A percentile compares a stretch with the other conserved stretches of the same genome.
Conservation (phyloP, 1,284 basidiomycete species). For the Cryptococcus amylolentus region DNA sequence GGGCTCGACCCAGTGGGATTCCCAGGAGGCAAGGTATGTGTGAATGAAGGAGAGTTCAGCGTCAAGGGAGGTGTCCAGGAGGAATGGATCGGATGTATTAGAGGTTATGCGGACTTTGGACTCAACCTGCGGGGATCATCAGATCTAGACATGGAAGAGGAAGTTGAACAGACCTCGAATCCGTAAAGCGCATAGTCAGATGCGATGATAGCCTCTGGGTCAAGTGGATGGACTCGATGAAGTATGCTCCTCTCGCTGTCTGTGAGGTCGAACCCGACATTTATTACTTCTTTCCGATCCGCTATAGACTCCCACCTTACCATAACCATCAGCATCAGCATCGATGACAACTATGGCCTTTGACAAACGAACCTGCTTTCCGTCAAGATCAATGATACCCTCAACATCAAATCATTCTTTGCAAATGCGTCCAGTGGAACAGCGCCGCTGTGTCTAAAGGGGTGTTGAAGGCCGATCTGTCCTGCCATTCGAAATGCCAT, state of each 20-base stretch:
- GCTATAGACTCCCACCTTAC: slow-evolving; percentile 13
- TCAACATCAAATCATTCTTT: slow-evolving; percentile 5
- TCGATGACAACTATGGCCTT: too few relatives aligned
- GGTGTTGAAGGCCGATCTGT: slow-evolving; percentile 6
- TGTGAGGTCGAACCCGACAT: slow-evolving; percentile 5
- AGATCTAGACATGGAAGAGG: too few relatives aligned
- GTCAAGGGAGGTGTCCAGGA: too few relatives aligned
- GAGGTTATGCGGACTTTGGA: too few relatives aligned
- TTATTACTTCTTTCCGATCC: slow-evolving; percentile 7
- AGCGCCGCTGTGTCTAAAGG: neutral
- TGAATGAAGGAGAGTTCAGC: slow-evolving; percentile 1
- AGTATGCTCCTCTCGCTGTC: slow-evolving; percentile 6
- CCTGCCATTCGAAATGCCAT: slow-evolving; percentile 7
- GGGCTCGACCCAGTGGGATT: slow-evolving; percentile 4
- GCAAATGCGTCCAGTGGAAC: neutral
- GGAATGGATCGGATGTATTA: too few relatives aligned
- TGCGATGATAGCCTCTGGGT: too few relatives aligned
- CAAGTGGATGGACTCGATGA: neutral
- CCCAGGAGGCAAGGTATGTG: slow-evolving; percentile 6
- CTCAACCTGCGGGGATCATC: too few relatives aligned
- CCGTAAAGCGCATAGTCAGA: too few relatives aligned
- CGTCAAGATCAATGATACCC: slow-evolving; percentile 4
- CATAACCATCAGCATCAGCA: neutral
- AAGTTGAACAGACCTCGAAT: too few relatives aligned
- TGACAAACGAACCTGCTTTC: slow-evolving; percentile 9